A percentile compares a stretch with the other conserved stretches of the same genome.
Conservation (phyloP, 495 filamentous ascomycete species). For the Evernia prunastri region DNA sequence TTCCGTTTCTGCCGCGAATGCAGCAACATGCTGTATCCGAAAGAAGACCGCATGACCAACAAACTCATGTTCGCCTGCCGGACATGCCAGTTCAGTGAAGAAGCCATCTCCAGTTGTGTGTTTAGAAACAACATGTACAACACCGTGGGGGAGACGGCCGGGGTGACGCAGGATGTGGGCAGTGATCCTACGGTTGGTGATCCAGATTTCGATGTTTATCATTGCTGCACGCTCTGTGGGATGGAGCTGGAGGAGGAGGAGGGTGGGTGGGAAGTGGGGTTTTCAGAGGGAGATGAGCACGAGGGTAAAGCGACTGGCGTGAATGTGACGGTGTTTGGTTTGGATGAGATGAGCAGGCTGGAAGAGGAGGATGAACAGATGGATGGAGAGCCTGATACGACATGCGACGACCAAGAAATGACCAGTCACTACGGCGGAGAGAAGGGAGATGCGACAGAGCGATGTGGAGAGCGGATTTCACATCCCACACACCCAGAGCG, state of each 20-base stretch:
- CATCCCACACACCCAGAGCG: constrained; percentile 12
- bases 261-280: constrained; percentile 42
- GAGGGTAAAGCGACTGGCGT: not conserved
- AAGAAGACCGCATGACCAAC: constrained; percentile 69
- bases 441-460: not conserved
- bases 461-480: not conserved
- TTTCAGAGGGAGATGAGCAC: not conserved
- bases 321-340: not conserved
- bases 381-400: constrained; percentile 3
- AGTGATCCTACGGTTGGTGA: constrained; percentile 94
- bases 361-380: constrained; percentile 22
- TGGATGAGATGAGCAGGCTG: constrained; percentile 9
- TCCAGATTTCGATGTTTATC: constrained; percentile 30
- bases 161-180: constrained; percentile 92
- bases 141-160: constrained; percentile 87
- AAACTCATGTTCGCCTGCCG: constrained; percentile 74
- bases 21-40: constrained; percentile 96
- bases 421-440: not conserved
- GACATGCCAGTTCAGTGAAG: constrained; percentile 83
- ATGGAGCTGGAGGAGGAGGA: constrained; percentile 29
- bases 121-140: constrained; percentile 87
- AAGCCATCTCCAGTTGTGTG: constrained; percentile 77
- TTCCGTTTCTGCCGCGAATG: constrained; percentile 98
- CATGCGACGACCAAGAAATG: not conserved
- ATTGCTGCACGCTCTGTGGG: constrained; percentile 47